phyloP scores from a whole-genome alignment of 352 stramenopile genomes.

The Globisporangium irregulare region DNA sequence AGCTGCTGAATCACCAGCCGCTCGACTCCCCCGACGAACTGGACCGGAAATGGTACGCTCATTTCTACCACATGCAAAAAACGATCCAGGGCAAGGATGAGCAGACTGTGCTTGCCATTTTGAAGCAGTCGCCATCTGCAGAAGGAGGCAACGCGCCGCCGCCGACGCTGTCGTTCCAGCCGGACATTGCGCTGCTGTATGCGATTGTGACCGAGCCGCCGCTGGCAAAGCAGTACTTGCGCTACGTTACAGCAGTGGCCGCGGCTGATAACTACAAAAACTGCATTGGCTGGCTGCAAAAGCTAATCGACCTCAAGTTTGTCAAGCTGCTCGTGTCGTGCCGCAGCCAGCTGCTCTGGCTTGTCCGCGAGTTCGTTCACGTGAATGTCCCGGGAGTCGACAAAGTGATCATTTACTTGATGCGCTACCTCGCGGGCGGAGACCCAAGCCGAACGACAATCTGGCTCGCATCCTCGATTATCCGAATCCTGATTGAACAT shows the following conservation, averaged over 20 bases:
- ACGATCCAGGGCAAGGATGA: slow-evolving; percentile 75
- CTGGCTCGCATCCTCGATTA: slow-evolving; percentile 76
- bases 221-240: slow-evolving; percentile 71
- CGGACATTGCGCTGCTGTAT: slow-evolving; percentile 77
- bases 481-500: slow-evolving; percentile 76
- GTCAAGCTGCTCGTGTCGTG: slow-evolving; percentile 71
- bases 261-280: slow-evolving; percentile 68
- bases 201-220: slow-evolving; percentile 68
- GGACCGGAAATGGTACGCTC: slow-evolving; percentile 84
- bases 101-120: slow-evolving; percentile 35
- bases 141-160: slow-evolving; percentile 5
- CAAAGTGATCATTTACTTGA: slow-evolving; percentile 70
- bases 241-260: slow-evolving; percentile 64
- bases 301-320: slow-evolving; percentile 83
- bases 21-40: slow-evolving; percentile 76
- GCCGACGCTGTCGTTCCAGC: slow-evolving; percentile 59
- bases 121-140: slow-evolving; percentile 52
- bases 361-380: slow-evolving; percentile 78
- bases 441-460: slow-evolving; percentile 68
- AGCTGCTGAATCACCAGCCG: slow-evolving; percentile 67
- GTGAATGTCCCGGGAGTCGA: slow-evolving; percentile 65
- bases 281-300: slow-evolving; percentile 72
- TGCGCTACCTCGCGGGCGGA: slow-evolving; percentile 67
- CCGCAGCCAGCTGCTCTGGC: slow-evolving; percentile 76
- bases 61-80: slow-evolving; percentile 87